Evolutionary conservation across 2,329 filamentous ascomycete species (phyloP), one percentile per base, ranked within the genome.

Genomic region (Fusarium nematophilum): DNA sequence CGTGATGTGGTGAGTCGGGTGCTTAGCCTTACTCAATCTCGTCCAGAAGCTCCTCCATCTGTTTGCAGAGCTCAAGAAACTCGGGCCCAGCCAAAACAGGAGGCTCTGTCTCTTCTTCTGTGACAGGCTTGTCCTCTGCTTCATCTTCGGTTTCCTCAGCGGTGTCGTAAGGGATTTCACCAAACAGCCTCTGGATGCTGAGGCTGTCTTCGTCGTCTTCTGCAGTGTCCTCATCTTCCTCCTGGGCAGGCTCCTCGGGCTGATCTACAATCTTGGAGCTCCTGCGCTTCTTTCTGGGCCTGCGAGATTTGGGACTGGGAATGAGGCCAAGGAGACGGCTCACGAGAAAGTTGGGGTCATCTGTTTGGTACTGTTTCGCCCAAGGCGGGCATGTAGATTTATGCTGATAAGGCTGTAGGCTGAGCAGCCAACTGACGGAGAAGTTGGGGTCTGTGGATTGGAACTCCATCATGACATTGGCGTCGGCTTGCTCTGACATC

Each of bases 391-490:
- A 55, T 45, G 54, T 61, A 42, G 67, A 57, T 59, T 51, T 66
- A 48, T 54, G 49, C 37, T 56, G 52, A 46, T 53, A 57, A 46
- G 67, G 62, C 54, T 60, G 64, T 25, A 70, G 67, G 42, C 68
- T 68, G 34, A 70, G 57, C 27, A 71, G 57, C 69, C 69, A 71
- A 59, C 66, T 69, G 51, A 71, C 66, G 27, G 59, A 69, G 60
- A 71, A 71, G 59, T 55, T 68, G 54, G 67, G 60, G 45, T 68
- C 62, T 31, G 59, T 59, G 33, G 62, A 69, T 53, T 66, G 55
- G 50, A 67, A 68, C 50, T 69, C 63, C 67, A 67, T 70, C 51
- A 62, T 64, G 53, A 59, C 60, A 63, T 62, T 44, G 56, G 49
- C 14, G 53, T 53, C 43, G 54, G 58, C 58, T 68, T 49, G 57